Evolutionary conservation across 768 basidiomycete genomes (phyloP).

Genomic region (Mycena floridula): DNA sequence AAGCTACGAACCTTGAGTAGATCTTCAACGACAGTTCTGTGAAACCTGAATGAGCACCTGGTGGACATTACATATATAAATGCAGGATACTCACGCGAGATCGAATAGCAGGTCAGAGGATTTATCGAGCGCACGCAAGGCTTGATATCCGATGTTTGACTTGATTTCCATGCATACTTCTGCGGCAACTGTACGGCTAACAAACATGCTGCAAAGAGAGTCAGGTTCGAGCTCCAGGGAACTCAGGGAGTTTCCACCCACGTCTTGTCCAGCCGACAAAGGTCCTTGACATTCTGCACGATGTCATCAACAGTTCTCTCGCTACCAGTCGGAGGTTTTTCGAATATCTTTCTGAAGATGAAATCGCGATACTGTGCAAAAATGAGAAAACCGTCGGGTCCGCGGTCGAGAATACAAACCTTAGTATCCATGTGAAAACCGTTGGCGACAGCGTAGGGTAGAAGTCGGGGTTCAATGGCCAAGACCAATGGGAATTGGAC

Average conservation of each 20-base stretch:
- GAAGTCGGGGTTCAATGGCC: conserved; percentile 68
- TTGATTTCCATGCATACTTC: conserved; percentile 81
- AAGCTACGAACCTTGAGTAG: conserved; percentile 52
- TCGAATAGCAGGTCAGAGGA: conserved; percentile 63
- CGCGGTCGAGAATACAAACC: conserved; percentile 28
- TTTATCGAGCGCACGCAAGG: conserved; percentile 62
- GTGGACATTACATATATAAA: neutral
- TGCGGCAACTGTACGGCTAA: conserved; percentile 77
- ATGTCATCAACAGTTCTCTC: conserved; percentile 59
- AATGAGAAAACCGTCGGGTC: conserved; percentile 2
- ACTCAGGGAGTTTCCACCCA: conserved; percentile 24
- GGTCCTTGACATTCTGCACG: conserved; percentile 61
- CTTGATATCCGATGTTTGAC: conserved; percentile 60
- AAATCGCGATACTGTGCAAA: conserved; percentile 67
- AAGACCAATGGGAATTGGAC: conserved; percentile 70
- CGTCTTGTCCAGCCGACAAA: conserved; percentile 66
- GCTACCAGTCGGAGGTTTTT: conserved; percentile 42
- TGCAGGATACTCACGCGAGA: conserved; percentile 40
- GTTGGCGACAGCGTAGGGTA: conserved; percentile 66
- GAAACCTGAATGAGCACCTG: neutral
- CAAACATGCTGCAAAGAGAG: conserved; percentile 56
- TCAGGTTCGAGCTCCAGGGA: conserved; percentile 2
- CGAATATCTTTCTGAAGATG: conserved; percentile 85
- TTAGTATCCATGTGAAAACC: conserved; percentile 78
- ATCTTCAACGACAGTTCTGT: conserved; percentile 52